These are phyloP conservation scores for Ceratobasidium sp. DNA, from an alignment of 1,284 basidiomycete genomes.

Conservation along the genomic window DNA sequence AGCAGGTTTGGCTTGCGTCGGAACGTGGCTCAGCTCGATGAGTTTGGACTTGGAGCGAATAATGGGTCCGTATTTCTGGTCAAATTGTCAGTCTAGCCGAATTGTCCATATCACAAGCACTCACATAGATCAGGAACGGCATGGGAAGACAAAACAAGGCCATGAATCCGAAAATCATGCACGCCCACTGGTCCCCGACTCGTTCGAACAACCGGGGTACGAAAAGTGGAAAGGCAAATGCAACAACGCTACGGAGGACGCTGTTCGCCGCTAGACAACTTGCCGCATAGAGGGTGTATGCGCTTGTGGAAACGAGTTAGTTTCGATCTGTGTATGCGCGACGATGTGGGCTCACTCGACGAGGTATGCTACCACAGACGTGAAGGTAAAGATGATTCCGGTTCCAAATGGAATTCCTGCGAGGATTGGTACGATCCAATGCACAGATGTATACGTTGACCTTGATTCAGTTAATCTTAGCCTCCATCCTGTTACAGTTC, in stretches of 20 bases:
- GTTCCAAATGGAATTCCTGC: slow-evolving; percentile 73
- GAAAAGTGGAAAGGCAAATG: neutral
- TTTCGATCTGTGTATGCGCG: neutral
- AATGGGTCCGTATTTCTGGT: slow-evolving; percentile 8
- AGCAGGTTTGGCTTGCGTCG: neutral
- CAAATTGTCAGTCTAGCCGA: neutral
- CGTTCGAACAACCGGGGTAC: slow-evolving; percentile 66
- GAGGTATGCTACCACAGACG: slow-evolving; percentile 33
- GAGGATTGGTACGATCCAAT: slow-evolving; percentile 73
- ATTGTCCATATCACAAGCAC: neutral
- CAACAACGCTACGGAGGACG: slow-evolving; percentile 67
- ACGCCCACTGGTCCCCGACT: slow-evolving; percentile 76
- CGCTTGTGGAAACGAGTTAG: neutral
- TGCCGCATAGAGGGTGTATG: slow-evolving; percentile 14
- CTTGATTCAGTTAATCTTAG: neutral
- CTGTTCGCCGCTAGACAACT: slow-evolving; percentile 13
- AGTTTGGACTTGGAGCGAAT: slow-evolving; percentile 32
- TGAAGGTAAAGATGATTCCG: slow-evolving; percentile 64
- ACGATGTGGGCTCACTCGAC: slow-evolving; percentile 9
- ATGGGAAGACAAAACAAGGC: slow-evolving; percentile 69
- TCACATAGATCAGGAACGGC: slow-evolving; percentile 62
- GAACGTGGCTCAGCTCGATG: slow-evolving; percentile 18
- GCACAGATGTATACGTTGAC: slow-evolving; percentile 52
- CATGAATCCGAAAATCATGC: slow-evolving; percentile 72
- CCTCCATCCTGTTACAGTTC: too few species aligned